phyloP scores from a whole-genome alignment of 2,329 filamentous ascomycete genomes.

The Cyphellophora europaea region DNA sequence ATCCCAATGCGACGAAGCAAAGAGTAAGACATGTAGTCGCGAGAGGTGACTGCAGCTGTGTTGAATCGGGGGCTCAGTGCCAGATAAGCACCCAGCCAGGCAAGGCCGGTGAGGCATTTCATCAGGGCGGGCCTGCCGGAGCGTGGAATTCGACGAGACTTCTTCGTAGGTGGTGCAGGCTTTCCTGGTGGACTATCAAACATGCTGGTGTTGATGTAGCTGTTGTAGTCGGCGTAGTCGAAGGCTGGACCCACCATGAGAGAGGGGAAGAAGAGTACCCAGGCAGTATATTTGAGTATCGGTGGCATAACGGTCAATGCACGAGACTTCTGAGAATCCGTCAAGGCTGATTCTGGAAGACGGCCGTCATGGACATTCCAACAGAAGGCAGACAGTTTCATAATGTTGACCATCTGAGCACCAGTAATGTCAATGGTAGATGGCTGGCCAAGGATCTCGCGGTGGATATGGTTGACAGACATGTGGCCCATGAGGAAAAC shows the following conservation, averaged over 20 bases:
- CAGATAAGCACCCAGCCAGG: slow-evolving; percentile 74
- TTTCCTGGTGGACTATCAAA: slow-evolving; percentile 74
- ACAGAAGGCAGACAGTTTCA: slow-evolving; percentile 94
- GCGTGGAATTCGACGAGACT: slow-evolving; percentile 84
- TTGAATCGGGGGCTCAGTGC: slow-evolving; percentile 61
- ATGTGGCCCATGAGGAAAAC: slow-evolving; percentile 92
- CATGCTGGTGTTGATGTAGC: slow-evolving; percentile 90
- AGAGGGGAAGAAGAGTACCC: slow-evolving; percentile 90
- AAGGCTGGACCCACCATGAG: slow-evolving; percentile 86
- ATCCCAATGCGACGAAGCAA: slow-evolving; percentile 67
- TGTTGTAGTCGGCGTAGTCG: slow-evolving; percentile 84
- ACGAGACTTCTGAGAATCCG: slow-evolving; percentile 75
- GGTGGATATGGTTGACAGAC: slow-evolving; percentile 77
- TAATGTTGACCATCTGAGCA: slow-evolving; percentile 95
- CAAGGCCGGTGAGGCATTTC: slow-evolving; percentile 63
- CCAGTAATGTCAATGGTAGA: slow-evolving; percentile 75
- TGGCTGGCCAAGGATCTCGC: slow-evolving; percentile 61
- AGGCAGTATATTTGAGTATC: slow-evolving; percentile 74
- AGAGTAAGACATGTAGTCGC: slow-evolving; percentile 56
- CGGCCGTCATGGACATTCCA: slow-evolving; percentile 96
- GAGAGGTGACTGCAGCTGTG: slow-evolving; percentile 52
- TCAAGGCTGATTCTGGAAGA: slow-evolving; percentile 68
- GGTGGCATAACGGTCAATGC: slow-evolving; percentile 65
- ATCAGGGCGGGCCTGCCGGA: slow-evolving; percentile 75
- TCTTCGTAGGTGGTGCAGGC: slow-evolving; percentile 75